Conservation (phyloP, 1,284 basidiomycete genomes). For the Singerocomus inundabilis region DNA sequence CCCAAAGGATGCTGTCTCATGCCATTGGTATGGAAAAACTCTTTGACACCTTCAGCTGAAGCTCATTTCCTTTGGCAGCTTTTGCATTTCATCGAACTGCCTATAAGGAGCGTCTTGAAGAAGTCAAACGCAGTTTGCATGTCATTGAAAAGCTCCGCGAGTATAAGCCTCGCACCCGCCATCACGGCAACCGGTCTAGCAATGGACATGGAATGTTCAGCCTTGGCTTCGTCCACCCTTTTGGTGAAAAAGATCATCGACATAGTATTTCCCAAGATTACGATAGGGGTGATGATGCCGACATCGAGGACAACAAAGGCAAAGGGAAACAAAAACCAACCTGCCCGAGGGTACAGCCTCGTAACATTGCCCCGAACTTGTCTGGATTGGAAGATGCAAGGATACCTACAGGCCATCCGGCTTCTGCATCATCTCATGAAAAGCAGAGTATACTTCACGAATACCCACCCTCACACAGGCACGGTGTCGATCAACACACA, state of each 20-base stretch:
- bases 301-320: conserved; percentile 24
- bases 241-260: conserved; percentile 36
- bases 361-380: conserved; percentile 9
- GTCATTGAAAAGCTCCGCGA: conserved; percentile 70
- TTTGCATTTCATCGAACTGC: conserved; percentile 76
- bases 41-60: neutral
- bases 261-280: conserved; percentile 4
- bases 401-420: conserved; percentile 4
- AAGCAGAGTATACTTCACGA: conserved; percentile 4
- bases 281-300: conserved; percentile 22
- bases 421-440: conserved; percentile 6
- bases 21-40: conserved; percentile 41
- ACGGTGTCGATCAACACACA: conserved; percentile 14
- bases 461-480: conserved; percentile 24
- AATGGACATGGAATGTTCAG: conserved; percentile 43
- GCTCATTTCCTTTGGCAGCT: conserved; percentile 37
- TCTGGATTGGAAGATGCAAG: conserved; percentile 8
- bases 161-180: conserved; percentile 58
- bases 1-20: conserved; percentile 65
- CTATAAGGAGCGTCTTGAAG: conserved; percentile 69
- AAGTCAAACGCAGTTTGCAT: conserved; percentile 51
- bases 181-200: conserved; percentile 29
- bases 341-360: conserved; percentile 1
- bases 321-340: conserved; percentile 32
- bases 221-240: conserved; percentile 32